Evolutionary conservation across 768 basidiomycete species (phyloP).

Genomic region (Xerocomellus chrysenteron): DNA sequence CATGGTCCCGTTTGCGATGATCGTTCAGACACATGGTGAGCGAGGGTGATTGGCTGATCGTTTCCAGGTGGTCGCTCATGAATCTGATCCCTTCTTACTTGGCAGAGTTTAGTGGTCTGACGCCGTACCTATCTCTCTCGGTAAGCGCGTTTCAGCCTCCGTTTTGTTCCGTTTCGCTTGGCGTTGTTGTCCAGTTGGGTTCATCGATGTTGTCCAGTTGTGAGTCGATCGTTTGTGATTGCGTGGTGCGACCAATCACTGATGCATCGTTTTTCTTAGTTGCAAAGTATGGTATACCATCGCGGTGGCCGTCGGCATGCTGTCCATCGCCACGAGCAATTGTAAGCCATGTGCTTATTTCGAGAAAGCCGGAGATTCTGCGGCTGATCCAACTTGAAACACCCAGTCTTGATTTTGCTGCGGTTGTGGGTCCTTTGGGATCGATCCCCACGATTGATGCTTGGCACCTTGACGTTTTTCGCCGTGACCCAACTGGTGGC

Average conservation of each 20-base stretch:
- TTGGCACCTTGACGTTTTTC: slow-evolving; percentile 30
- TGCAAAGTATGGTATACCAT: slow-evolving; percentile 24
- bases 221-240: slow-evolving; percentile 5
- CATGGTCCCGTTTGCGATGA: slow-evolving; percentile 30
- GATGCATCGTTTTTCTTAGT: slow-evolving; percentile 9
- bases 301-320: slow-evolving; percentile 31
- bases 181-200: neutral
- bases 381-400: slow-evolving; percentile 6
- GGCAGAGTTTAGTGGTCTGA: slow-evolving; percentile 25
- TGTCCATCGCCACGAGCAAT: slow-evolving; percentile 37
- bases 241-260: neutral
- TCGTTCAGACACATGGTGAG: slow-evolving; percentile 33
- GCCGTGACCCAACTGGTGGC: slow-evolving; percentile 29
- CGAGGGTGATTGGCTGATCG: neutral
- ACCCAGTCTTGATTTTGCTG: slow-evolving; percentile 38
- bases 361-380: neutral
- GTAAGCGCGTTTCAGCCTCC: slow-evolving; percentile 8
- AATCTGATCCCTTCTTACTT: neutral
- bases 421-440: slow-evolving; percentile 41
- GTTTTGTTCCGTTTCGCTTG: neutral
- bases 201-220: slow-evolving; percentile 11
- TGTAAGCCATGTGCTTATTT: slow-evolving; percentile 27
- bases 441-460: slow-evolving; percentile 25
- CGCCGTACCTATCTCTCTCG: slow-evolving; percentile 7
- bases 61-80: neutral